Evolutionary conservation across 2,329 filamentous ascomycete species (phyloP).

Genomic region (Fusarium pseudoanthophilum): DNA sequence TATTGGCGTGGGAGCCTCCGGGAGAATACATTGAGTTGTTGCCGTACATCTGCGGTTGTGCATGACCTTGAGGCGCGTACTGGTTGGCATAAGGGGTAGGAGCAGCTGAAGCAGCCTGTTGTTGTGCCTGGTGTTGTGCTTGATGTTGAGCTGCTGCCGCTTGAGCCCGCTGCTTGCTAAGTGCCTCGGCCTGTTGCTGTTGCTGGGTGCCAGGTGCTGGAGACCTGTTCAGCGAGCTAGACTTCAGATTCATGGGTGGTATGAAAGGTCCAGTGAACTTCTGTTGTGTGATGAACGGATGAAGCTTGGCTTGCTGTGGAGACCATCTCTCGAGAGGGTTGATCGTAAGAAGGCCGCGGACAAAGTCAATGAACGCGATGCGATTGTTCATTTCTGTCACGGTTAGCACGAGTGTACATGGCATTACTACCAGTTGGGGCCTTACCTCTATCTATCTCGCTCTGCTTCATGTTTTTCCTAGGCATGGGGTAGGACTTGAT

Average conservation of each 20-base stretch:
- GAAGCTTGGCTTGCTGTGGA: constrained; percentile 94
- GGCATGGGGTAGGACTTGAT: constrained; percentile 99
- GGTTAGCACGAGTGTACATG: constrained; percentile 27
- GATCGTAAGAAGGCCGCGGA: constrained; percentile 89
- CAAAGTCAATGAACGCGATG: constrained; percentile 97
- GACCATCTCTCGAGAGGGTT: constrained; percentile 98
- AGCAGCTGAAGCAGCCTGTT: constrained; percentile 74
- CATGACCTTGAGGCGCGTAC: constrained; percentile 59
- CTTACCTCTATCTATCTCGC: constrained; percentile 92
- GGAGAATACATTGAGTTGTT: constrained; percentile 85
- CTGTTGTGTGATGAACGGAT: constrained; percentile 98
- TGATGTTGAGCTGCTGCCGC: constrained; percentile 53
- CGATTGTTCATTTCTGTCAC: constrained; percentile 95
- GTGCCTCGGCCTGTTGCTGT: constrained; percentile 92
- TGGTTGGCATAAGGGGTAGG: constrained; percentile 73
- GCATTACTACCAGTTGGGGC: background rate
- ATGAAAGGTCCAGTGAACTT: constrained; percentile 97
- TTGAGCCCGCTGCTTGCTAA: constrained; percentile 90
- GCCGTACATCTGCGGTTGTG: constrained; percentile 77
- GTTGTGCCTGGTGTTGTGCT: constrained; percentile 72
- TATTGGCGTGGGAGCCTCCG: constrained; percentile 56
- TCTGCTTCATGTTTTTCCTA: constrained; percentile 98
- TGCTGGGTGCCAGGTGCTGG: constrained; percentile 94
- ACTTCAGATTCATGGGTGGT: constrained; percentile 95
- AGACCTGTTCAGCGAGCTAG: constrained; percentile 84